Evolutionary conservation across 1,139 yeast species (phyloP).

Genomic region (Pichia inconspicua): DNA sequence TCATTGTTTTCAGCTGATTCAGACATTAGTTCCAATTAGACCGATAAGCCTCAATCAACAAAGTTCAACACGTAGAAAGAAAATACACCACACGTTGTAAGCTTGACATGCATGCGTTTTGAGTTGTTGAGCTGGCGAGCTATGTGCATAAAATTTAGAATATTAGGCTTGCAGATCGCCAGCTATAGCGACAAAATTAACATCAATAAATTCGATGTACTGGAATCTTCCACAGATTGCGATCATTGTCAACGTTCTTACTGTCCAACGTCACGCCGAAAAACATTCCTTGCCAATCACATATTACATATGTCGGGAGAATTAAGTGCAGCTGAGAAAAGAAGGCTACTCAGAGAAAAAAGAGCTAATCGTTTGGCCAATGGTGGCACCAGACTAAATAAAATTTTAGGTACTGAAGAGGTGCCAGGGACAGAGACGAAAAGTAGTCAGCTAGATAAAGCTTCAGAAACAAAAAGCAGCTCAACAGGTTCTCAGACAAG

Average conservation of each 20-base stretch:
- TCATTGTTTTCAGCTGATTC: neutral
- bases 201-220: too few species aligned
- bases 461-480: neutral
- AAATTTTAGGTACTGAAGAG: slow-evolving; percentile 36
- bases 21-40: neutral
- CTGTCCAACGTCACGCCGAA: too few species aligned
- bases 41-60: neutral
- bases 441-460: neutral
- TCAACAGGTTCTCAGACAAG: neutral
- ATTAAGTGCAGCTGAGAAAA: slow-evolving; percentile 43
- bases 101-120: too few species aligned
- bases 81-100: too few species aligned
- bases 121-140: too few species aligned
- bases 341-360: slow-evolving; percentile 55
- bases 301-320: neutral
- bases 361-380: slow-evolving; percentile 68
- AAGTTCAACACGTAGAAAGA: too few species aligned
- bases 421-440: slow-evolving; percentile 1
- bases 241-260: too few species aligned
- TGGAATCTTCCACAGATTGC: too few species aligned
- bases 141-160: too few species aligned
- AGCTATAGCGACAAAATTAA: too few species aligned
- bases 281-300: too few species aligned
- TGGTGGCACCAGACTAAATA: slow-evolving; percentile 49
- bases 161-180: too few species aligned